Base-by-base conservation (phyloP, 2,329 filamentous ascomycete species). In the Pseudocercospora eumusae region DNA sequence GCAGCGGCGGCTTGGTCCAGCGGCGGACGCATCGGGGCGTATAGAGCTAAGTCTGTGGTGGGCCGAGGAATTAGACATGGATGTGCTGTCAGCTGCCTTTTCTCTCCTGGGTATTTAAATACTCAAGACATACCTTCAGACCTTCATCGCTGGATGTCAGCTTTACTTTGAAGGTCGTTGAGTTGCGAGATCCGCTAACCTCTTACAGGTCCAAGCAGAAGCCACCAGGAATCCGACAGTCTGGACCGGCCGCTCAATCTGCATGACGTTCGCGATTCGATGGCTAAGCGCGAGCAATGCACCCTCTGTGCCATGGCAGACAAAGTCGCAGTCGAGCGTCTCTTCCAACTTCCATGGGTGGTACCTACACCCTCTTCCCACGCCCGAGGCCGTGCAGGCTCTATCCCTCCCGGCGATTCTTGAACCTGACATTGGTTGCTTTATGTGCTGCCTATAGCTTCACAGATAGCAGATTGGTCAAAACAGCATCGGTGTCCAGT, bases 191-290 rank as follows among this genome's bases (percentile, higher is more conserved):
- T 52, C 49, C 49, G 49, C 49, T 31, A 52, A 52, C 31, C 49
- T 52, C 49, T 52, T 52, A 52, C 49, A 52, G 49, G 49, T 13
- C 20, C 44, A 25, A 25, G 49, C 13, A 31, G 49, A 27, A 52
- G 49, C 27, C 49, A 52, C 49, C 49, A 52, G n/a, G 25, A 52
- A 52, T 52, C 49, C 49, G 49, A 52, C 49, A 52, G 49, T 52
- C 49, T 27, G 49, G 49, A 52, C 49, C 49, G n/a, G 15, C 49
- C 15, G 27, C 49, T 52, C 49, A 52, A 11, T 27, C 21, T 49
- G 49, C 21, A 27, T 52, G 49, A 31, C 49, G 49, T 18, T 21
- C 21, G 18, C 44, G 44, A 47, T 25, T 52, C 49, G 23, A 52
- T 52, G 49, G 18, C 31, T 28, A 31, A 52, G 49, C 44, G 44